Conservation (phyloP, 2,329 filamentous ascomycete genomes). For the Nemania sp. region DNA sequence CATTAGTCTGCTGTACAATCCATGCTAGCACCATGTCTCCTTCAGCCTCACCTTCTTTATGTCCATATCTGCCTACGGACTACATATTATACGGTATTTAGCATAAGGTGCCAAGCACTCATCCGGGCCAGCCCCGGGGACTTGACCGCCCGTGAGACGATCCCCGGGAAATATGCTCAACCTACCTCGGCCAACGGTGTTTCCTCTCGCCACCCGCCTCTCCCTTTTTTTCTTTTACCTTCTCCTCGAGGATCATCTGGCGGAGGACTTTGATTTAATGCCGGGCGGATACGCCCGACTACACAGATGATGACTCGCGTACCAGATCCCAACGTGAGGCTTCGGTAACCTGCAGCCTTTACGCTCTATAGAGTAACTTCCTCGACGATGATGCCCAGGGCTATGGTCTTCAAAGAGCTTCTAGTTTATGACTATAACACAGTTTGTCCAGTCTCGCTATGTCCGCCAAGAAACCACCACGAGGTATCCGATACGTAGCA, state of each 20-base stretch:
- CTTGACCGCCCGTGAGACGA: neutral
- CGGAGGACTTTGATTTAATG: no score
- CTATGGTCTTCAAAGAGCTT: neutral
- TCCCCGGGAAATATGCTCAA: constrained; percentile 1
- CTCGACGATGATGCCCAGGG: neutral
- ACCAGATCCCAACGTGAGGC: constrained; percentile 9
- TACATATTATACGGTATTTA: neutral
- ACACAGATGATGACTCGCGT: neutral
- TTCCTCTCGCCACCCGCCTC: no score
- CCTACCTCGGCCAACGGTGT: no score
- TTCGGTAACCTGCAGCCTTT: constrained; percentile 13
- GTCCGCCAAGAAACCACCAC: neutral
- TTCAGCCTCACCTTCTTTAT: constrained; percentile 12
- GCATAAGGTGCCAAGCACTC: neutral
- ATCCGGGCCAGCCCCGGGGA: neutral
- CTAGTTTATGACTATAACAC: neutral
- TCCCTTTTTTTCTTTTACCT: no score
- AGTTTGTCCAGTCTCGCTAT: neutral
- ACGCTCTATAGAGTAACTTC: neutral
- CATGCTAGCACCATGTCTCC: neutral
- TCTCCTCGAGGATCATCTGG: no score
- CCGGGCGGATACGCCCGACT: no score
- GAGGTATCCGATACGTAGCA: neutral
- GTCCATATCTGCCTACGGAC: no score
- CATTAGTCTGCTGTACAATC: neutral